A percentile compares a stretch with the other conserved stretches of the same genome.
phyloP scores from a whole-genome alignment of 345 rosid species.

The Xanthoceras sorbifolium region DNA sequence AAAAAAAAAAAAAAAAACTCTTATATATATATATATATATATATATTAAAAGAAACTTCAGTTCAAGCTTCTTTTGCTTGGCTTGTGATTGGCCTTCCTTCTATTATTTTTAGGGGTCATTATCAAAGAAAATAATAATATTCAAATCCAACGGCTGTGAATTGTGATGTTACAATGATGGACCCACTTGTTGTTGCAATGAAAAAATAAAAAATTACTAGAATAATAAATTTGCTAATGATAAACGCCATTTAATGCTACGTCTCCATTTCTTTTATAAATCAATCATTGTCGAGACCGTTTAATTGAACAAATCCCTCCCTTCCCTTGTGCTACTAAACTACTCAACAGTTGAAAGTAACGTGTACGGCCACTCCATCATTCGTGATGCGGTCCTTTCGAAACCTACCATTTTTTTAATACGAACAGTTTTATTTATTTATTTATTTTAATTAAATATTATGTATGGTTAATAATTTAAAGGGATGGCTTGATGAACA shows the following conservation, averaged over 20 bases:
- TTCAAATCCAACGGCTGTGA: neutral
- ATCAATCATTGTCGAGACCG: constrained; percentile 35
- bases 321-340: too few species aligned
- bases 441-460: too few species aligned
- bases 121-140: neutral
- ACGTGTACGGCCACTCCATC: constrained; percentile 2
- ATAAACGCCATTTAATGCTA: constrained; percentile 8
- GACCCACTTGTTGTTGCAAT: neutral
- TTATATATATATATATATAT: neutral
- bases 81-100: constrained; percentile 30
- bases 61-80: constrained; percentile 24
- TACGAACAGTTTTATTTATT: too few species aligned
- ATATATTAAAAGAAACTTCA: constrained; percentile 22
- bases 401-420: neutral
- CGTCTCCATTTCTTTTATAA: constrained; percentile 14
- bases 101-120: constrained; percentile 30
- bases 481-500: too few species aligned
- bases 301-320: neutral
- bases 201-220: neutral
- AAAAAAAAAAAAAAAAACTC: neutral
- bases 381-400: constrained; percentile 2
- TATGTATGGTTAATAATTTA: too few species aligned
- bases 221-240: neutral
- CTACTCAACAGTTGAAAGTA: neutral
- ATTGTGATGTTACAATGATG: neutral